Evolutionary conservation across 2,329 filamentous ascomycete species (phyloP).

Genomic region (Cordyceps farinosa): DNA sequence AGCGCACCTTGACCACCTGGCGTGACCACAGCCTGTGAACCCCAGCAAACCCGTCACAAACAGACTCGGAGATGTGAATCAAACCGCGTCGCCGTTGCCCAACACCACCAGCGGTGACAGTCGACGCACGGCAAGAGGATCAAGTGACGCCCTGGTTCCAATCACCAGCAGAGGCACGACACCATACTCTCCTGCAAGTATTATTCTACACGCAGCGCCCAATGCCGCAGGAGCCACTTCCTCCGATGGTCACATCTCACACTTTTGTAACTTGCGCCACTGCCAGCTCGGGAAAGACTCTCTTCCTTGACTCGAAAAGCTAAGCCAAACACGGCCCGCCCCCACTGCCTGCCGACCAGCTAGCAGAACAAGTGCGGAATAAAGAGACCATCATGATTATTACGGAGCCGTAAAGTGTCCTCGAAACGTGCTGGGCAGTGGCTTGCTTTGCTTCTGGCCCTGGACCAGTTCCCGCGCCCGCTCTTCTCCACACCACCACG

Average conservation of each 20-base stretch:
- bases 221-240: not conserved
- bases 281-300: not conserved
- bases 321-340: not conserved
- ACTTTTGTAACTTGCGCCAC: not conserved
- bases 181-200: not conserved
- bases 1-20: not conserved
- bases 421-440: conserved; percentile 5
- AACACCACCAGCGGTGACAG: not conserved
- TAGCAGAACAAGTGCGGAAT: not conserved
- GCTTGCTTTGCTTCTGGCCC: not conserved
- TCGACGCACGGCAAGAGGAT: not conserved
- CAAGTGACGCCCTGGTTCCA: not conserved
- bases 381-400: not conserved
- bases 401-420: not conserved
- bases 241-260: conserved; percentile 6
- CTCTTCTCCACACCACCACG: conserved; percentile 16
- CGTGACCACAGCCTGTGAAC: not conserved
- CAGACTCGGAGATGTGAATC: not conserved
- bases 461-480: conserved; percentile 11
- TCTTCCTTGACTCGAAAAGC: not conserved
- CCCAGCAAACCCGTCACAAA: not conserved
- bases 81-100: not conserved
- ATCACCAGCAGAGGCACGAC: not conserved
- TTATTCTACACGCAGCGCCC: not conserved
- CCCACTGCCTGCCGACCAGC: not conserved